Base-by-base conservation (phyloP, 495 filamentous ascomycete species). In the Beverwykella pulmonaria region DNA sequence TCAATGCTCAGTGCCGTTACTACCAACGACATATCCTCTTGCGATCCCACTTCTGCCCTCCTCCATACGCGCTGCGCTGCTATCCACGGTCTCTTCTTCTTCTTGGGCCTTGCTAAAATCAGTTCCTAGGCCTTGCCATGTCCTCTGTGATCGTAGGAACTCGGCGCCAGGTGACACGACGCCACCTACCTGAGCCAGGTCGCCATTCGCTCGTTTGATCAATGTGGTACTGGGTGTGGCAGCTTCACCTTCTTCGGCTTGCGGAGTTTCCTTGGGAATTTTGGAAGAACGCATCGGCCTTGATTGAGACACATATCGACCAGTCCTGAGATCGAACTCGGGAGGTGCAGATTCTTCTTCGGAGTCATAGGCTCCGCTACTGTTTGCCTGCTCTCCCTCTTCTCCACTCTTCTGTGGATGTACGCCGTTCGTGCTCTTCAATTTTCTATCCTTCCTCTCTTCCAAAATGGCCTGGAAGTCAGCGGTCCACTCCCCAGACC, bases 81-180 rank as follows among this genome's bases (percentile, higher is more conserved):
- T 70, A 29, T 61, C 69, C 10, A 85, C 82, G 14, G 88, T 84
- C 49, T 80, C 82, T 10, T 88, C 84, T 46, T 81, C 82, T 22
- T 89, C 86, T 70, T 92, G 88, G 53, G 80, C 80, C 29, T 87
- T 82, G 46, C 83, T 82, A 63, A 92, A 94, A 75, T 98, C 94
- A 62, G 88, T 95, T 0, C 94, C 95, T 27, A 99, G 76, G 0
- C 94, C 94, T 74, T 87, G 90, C 94, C 94, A 99, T 7, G 89
- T 95, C 61, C 94, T 77, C 70, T 92, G 89, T 12, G 87, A 89
- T 46, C 86, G 83, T 62, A 98, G 75, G 71, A 85, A 97, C 76
- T 96, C 90, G 4, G 95, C 94, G 0, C 90, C 94, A 3, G 95
- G 95, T 25, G 93, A 97, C n/a, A 88, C 79, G 0, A 91, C 83